A percentile compares a stretch with the other conserved stretches of the same genome.
Conservation (phyloP, 495 filamentous ascomycete species). For the Penicillium simplicissimum region DNA sequence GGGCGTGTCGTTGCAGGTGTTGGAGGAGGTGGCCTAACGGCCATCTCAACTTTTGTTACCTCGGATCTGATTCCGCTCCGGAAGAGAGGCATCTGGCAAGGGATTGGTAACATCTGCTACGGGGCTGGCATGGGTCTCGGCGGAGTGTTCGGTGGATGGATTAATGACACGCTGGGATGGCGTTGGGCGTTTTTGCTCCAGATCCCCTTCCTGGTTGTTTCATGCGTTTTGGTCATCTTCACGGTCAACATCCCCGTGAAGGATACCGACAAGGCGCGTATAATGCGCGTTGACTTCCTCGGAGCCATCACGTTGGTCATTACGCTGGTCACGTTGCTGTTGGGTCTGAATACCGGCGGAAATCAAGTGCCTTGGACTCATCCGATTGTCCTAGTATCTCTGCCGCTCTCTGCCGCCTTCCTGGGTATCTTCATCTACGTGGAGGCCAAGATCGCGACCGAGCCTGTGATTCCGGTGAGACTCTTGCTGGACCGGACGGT, state of each 20-base stretch:
- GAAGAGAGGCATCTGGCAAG: constrained; percentile 80
- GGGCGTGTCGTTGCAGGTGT: constrained; percentile 82
- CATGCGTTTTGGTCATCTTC: constrained; percentile 63
- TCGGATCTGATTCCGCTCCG: constrained; percentile 83
- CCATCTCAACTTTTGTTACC: constrained; percentile 78
- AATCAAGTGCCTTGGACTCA: constrained; percentile 85
- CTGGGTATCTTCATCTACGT: constrained; percentile 61
- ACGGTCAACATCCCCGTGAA: constrained; percentile 77
- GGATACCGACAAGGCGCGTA: constrained; percentile 51
- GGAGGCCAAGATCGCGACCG: constrained; percentile 61
- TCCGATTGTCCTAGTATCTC: constrained; percentile 68
- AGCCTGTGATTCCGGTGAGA: constrained; percentile 84
- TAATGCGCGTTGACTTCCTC: constrained; percentile 82
- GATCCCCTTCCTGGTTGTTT: constrained; percentile 64
- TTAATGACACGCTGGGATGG: constrained; percentile 81
- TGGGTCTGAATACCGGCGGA: constrained; percentile 83
- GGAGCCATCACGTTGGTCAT: constrained; percentile 69
- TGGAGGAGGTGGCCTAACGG: constrained; percentile 80
- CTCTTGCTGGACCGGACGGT: constrained; percentile 75
- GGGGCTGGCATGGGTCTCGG: constrained; percentile 64
- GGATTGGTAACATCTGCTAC: constrained; percentile 80
- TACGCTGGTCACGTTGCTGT: constrained; percentile 70
- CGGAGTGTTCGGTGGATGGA: constrained; percentile 70
- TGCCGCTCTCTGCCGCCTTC: constrained; percentile 65
- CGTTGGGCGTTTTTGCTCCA: constrained; percentile 77